These are phyloP conservation scores for Albatrellus ellisii DNA, from an alignment of 768 basidiomycete genomes.

Conservation along the genomic window DNA sequence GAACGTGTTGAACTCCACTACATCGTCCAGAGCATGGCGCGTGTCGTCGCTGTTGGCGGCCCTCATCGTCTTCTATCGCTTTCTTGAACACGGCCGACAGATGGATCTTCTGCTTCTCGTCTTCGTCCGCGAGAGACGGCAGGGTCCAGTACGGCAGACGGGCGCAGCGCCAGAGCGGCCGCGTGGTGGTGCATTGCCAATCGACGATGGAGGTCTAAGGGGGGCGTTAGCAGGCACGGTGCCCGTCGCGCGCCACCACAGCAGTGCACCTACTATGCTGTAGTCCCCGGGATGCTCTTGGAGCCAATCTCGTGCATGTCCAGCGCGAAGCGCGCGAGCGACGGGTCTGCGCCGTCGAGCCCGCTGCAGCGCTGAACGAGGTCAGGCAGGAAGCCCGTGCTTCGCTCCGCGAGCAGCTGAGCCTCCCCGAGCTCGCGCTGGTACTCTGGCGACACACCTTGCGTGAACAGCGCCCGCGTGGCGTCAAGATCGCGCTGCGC, in stretches of 20 bases:
- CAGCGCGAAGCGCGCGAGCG: conserved; percentile 20
- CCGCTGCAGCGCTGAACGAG: conserved; percentile 19
- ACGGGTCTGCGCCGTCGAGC: conserved; percentile 21
- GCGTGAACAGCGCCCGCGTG: conserved; percentile 19
- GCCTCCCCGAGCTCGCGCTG: conserved; percentile 19
- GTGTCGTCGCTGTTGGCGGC: conserved; percentile 18
- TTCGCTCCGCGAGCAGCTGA: conserved; percentile 20
- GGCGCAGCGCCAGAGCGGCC: conserved; percentile 22
- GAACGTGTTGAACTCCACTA: conserved; percentile 22
- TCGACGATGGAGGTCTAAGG: conserved; percentile 17
- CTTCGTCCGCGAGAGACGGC: conserved; percentile 14
- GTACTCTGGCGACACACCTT: conserved; percentile 20
- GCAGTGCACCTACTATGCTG: conserved; percentile 16
- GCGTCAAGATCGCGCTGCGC: conserved; percentile 23
- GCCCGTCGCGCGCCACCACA: neutral
- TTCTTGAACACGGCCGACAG: conserved; percentile 17
- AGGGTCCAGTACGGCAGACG: conserved; percentile 21
- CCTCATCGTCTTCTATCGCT: conserved; percentile 13
- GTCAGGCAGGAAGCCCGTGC: conserved; percentile 18
- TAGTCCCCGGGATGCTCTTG: conserved; percentile 18
- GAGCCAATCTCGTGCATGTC: conserved; percentile 19
- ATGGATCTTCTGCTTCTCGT: conserved; percentile 11
- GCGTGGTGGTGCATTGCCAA: conserved; percentile 19
- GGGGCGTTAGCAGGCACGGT: neutral
- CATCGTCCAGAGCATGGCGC: conserved; percentile 20